Evolutionary conservation across 495 filamentous ascomycete genomes (phyloP).

Genomic region (Penicillium crystallinum): DNA sequence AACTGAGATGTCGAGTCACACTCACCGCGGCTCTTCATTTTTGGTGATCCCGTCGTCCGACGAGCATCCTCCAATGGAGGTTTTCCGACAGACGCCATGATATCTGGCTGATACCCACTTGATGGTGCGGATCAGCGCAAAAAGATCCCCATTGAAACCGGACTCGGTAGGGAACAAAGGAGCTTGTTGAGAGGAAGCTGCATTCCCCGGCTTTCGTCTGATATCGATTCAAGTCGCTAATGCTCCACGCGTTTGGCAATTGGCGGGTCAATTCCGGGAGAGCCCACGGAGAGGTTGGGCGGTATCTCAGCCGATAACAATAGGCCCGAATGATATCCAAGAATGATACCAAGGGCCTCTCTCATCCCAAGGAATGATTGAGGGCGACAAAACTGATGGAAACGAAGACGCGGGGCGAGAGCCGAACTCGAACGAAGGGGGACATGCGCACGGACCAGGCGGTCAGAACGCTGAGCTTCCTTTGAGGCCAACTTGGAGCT

Average conservation of each 20-base stretch:
- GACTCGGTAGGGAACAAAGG: slow-evolving; percentile 25
- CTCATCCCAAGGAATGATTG: slow-evolving; percentile 14
- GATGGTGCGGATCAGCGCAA: slow-evolving; percentile 33
- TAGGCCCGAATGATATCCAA: slow-evolving; percentile 9
- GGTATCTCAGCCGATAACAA: slow-evolving; percentile 8
- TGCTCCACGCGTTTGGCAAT: slow-evolving; percentile 15
- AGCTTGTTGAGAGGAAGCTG: slow-evolving; percentile 32
- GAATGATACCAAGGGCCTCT: slow-evolving; percentile 11
- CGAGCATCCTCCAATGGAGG: slow-evolving; percentile 42
- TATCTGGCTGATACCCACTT: slow-evolving; percentile 29
- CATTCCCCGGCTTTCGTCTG: slow-evolving; percentile 37
- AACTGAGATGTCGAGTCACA: not conserved
- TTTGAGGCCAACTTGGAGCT: slow-evolving; percentile 8
- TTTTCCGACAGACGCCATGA: slow-evolving; percentile 42
- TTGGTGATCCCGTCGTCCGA: slow-evolving; percentile 51
- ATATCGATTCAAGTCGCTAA: slow-evolving; percentile 11
- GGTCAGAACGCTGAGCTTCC: slow-evolving; percentile 20
- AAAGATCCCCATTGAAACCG: slow-evolving; percentile 41
- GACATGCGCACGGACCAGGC: slow-evolving; percentile 26
- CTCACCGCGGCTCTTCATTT: slow-evolving; percentile 61
- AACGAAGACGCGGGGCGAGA: slow-evolving; percentile 26
- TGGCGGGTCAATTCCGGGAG: slow-evolving; percentile 19
- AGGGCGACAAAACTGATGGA: slow-evolving; percentile 20
- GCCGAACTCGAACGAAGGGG: slow-evolving; percentile 24
- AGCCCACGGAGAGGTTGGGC: slow-evolving; percentile 5